Percentiles rank a stretch among this genome's conserved stretches.
Evolutionary conservation across 305 asterid species (phyloP).

Genomic region (Vinca major): DNA sequence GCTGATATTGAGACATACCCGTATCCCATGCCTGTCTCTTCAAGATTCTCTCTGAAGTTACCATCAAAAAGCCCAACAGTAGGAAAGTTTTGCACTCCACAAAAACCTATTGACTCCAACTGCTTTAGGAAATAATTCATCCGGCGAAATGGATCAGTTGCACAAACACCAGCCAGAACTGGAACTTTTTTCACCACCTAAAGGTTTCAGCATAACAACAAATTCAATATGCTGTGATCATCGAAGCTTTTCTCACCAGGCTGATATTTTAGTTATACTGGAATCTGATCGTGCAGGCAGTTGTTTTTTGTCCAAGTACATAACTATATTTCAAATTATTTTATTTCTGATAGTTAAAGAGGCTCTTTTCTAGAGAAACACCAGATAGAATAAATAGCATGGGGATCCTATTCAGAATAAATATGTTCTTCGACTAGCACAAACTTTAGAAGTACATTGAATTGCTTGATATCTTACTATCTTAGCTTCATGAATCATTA

Average conservation of each 20-base stretch:
- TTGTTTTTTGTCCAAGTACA: not conserved
- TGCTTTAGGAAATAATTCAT: conserved; percentile 89
- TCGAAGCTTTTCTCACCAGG: not conserved
- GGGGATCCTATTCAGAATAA: not conserved
- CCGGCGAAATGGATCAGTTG: conserved; percentile 87
- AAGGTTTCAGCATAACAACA: conserved; percentile 16
- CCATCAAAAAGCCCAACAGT: conserved; percentile 95
- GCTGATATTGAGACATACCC: conserved; percentile 32
- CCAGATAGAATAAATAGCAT: not conserved
- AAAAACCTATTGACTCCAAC: conserved; percentile 81
- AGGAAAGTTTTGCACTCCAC: conserved; percentile 93
- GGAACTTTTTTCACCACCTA: conserved; percentile 85
- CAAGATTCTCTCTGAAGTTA: conserved; percentile 81
- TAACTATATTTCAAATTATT: not conserved
- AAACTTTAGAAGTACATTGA: not conserved
- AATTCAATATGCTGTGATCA: not conserved
- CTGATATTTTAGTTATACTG: not conserved
- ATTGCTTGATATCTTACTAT: not conserved
- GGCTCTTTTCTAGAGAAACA: not conserved
- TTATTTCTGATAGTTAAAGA: not conserved
- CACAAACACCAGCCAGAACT: conserved; percentile 96
- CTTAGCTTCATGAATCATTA: not conserved
- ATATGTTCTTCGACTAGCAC: not conserved
- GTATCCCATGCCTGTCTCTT: conserved; percentile 97
- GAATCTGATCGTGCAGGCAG: not conserved